Evolutionary conservation across 352 stramenopile genomes (phyloP).

Genomic region (Pseudoperonospora humuli): DNA sequence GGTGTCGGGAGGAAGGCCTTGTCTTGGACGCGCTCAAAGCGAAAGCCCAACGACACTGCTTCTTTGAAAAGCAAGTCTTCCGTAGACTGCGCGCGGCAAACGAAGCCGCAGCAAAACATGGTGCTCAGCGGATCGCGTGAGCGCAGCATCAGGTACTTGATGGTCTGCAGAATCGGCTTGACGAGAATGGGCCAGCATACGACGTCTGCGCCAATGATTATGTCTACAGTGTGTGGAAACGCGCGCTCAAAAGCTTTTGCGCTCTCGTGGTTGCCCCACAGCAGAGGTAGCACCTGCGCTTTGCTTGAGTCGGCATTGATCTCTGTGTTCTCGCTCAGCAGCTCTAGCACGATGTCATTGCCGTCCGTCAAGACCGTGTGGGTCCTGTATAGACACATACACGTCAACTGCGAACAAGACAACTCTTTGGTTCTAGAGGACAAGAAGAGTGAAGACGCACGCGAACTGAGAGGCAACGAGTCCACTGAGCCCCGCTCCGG

Average conservation of each 20-base stretch:
- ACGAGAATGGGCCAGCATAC: conserved; percentile 67
- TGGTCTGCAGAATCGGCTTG: conserved; percentile 60
- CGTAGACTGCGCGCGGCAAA: conserved; percentile 45
- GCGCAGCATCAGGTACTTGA: conserved; percentile 50
- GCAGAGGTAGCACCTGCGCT: conserved; percentile 32
- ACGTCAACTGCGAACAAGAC: conserved; percentile 4
- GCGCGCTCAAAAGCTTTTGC: conserved; percentile 32
- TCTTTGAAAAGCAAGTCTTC: conserved; percentile 48
- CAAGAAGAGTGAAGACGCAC: conserved; percentile 19
- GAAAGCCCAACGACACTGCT: conserved; percentile 32
- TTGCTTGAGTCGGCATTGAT: conserved; percentile 22
- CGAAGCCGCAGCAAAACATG: conserved; percentile 58
- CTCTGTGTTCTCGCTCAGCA: conserved; percentile 40
- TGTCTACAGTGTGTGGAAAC: conserved; percentile 40
- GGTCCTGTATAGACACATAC: conserved; percentile 16
- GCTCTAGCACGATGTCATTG: conserved; percentile 59
- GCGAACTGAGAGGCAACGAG: conserved; percentile 55
- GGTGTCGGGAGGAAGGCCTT: conserved; percentile 34
- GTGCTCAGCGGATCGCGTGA: conserved; percentile 25
- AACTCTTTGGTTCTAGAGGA: too few relatives aligned
- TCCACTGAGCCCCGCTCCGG: conserved; percentile 45
- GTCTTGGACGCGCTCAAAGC: conserved; percentile 27
- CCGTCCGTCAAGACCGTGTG: conserved; percentile 58
- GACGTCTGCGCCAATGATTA: conserved; percentile 61
- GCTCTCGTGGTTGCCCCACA: conserved; percentile 45